Conservation (phyloP, 169 alveolate species). For the Eimeria necatrix region DNA sequence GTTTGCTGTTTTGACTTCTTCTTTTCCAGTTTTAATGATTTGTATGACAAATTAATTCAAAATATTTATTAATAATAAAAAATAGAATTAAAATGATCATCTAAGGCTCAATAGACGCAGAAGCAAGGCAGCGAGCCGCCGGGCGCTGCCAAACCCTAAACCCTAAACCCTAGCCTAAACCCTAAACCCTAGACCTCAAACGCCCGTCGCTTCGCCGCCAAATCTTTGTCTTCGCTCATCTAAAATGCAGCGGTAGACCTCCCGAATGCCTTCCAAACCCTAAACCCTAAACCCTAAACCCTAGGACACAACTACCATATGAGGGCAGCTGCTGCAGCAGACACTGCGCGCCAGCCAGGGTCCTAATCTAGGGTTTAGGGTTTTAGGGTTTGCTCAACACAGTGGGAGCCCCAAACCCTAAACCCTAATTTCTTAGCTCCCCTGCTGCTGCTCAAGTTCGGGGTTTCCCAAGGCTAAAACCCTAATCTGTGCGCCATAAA, state of each 20-base stretch:
- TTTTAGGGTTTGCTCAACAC: too few species aligned
- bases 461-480: too few species aligned
- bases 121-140: background rate
- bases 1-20: background rate
- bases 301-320: too few species aligned
- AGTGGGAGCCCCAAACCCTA: too few species aligned
- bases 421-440: too few species aligned
- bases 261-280: background rate
- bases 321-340: background rate
- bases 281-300: slow-evolving; percentile 6
- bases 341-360: background rate
- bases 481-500: too few species aligned
- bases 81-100: too few species aligned
- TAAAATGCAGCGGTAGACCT: background rate
- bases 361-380: too few species aligned
- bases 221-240: too few species aligned
- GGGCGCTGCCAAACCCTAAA: background rate
- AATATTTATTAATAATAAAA: background rate
- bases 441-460: too few species aligned
- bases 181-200: background rate
- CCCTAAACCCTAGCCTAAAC: background rate
- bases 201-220: too few species aligned
- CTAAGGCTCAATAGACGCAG: background rate
- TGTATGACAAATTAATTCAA: too few species aligned
- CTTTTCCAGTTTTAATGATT: background rate